These are phyloP conservation scores for Capsicum rhomboideum DNA, from an alignment of 257 asterid species.

Conservation along the genomic window DNA sequence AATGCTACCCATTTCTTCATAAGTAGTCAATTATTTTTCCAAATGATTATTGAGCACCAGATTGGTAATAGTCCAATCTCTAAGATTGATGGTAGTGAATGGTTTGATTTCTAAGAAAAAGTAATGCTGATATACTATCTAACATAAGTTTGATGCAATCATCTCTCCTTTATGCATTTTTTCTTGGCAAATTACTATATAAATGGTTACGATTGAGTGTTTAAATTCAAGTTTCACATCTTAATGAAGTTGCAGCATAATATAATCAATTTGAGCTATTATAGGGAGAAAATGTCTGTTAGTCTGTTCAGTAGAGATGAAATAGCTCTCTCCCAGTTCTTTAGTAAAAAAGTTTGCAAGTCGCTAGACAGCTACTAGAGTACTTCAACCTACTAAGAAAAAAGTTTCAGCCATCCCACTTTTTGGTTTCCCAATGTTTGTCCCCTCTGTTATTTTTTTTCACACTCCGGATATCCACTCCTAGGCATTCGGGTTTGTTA, in stretches of 20 bases:
- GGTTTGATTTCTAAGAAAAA: background rate
- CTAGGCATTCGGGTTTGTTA: background rate
- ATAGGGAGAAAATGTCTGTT: background rate
- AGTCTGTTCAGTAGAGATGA: background rate
- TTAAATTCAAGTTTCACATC: background rate
- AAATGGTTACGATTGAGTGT: background rate
- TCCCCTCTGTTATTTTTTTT: background rate
- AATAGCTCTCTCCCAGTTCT: background rate
- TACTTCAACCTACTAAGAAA: background rate
- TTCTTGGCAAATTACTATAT: background rate
- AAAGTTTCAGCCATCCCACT: background rate
- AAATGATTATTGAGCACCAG: too few relatives aligned
- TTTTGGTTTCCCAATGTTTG: background rate
- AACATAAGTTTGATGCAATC: background rate
- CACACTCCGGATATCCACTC: background rate
- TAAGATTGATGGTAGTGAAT: too few relatives aligned
- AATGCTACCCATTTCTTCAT: too few relatives aligned
- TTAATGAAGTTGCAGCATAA: background rate
- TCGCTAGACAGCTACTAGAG: background rate
- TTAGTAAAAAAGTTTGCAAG: background rate
- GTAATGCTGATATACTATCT: background rate
- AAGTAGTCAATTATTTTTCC: too few relatives aligned
- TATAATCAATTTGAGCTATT: background rate
- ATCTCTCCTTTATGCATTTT: background rate
- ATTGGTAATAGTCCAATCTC: too few relatives aligned